Conservation (phyloP, 805 yeast genomes). For the Saturnispora zaruensis region DNA sequence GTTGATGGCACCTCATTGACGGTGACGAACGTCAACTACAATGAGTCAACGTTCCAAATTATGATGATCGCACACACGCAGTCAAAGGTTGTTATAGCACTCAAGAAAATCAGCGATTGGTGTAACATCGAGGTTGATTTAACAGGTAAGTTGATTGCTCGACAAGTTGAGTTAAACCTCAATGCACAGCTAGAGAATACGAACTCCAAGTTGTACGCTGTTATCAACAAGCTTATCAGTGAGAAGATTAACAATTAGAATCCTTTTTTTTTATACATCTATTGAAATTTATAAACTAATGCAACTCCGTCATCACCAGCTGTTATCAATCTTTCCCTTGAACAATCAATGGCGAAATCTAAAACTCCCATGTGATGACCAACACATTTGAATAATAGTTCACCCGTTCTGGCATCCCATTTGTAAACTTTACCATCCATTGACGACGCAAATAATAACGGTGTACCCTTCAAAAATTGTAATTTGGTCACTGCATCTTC, state of each 20-base stretch:
- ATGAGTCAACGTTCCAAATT: conserved; percentile 53
- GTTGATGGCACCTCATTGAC: conserved; percentile 93
- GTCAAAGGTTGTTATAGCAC: conserved; percentile 63
- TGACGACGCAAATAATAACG: conserved; percentile 57
- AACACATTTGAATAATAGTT: conserved; percentile 63
- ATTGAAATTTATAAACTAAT: conserved; percentile 41
- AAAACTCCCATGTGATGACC: conserved; percentile 95
- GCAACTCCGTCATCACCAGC: conserved; percentile 98
- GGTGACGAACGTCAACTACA: conserved; percentile 66
- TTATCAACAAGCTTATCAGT: conserved; percentile 43
- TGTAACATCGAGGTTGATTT: conserved; percentile 94
- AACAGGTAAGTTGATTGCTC: conserved; percentile 84
- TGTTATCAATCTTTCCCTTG: conserved; percentile 65
- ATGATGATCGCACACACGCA: conserved; percentile 93
- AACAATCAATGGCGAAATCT: conserved; percentile 64
- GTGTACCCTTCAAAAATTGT: conserved; percentile 47
- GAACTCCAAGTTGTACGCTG: conserved; percentile 39
- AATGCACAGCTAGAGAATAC: conserved; percentile 43
- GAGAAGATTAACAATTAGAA: conserved; percentile 26
- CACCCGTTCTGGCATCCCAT: conserved; percentile 87
- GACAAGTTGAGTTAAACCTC: conserved; percentile 61
- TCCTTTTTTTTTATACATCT: background rate
- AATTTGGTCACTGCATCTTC: conserved; percentile 84
- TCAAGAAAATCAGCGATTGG: conserved; percentile 48
- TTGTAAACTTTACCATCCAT: conserved; percentile 81